Conservation (phyloP, 345 rosid species). For the Noccaea caerulescens region DNA sequence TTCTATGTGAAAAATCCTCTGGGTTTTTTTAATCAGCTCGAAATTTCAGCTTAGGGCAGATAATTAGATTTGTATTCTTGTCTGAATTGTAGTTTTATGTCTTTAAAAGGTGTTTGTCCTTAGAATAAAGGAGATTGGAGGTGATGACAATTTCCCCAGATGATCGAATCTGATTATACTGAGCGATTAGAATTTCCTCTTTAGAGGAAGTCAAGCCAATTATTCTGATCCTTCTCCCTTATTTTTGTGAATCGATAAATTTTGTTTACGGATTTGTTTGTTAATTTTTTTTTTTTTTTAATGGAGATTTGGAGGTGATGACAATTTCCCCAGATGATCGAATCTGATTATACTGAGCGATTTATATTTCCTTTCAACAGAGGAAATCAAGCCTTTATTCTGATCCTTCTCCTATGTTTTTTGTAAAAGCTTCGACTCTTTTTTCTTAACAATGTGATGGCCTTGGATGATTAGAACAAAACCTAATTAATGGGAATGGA, state of each 20-base stretch:
- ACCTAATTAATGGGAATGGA: background rate
- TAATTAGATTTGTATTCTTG: background rate
- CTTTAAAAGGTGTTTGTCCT: background rate
- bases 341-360: constrained; percentile 44
- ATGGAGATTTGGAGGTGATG: constrained; percentile 41
- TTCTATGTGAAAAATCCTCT: background rate
- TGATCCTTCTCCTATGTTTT: constrained; percentile 31
- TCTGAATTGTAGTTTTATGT: background rate
- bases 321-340: constrained; percentile 49
- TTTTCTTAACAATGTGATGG: background rate
- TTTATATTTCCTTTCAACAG: constrained; percentile 26
- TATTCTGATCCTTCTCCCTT: constrained; percentile 37
- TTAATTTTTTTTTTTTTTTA: background rate
- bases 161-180: constrained; percentile 46
- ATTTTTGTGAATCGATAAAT: background rate
- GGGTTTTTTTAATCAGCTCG: constrained; percentile 17
- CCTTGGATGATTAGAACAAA: background rate
- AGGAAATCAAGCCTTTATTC: constrained; percentile 44
- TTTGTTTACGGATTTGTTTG: background rate
- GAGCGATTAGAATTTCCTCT: constrained; percentile 35
- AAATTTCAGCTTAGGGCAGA: constrained; percentile 29
- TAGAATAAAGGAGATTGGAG: constrained; percentile 25
- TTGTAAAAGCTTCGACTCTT: background rate
- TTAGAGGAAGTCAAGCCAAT: constrained; percentile 40
- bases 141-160: constrained; percentile 48